Evolutionary conservation across 495 filamentous ascomycete species (phyloP).

Genomic region (Aspergillus nanangensis): DNA sequence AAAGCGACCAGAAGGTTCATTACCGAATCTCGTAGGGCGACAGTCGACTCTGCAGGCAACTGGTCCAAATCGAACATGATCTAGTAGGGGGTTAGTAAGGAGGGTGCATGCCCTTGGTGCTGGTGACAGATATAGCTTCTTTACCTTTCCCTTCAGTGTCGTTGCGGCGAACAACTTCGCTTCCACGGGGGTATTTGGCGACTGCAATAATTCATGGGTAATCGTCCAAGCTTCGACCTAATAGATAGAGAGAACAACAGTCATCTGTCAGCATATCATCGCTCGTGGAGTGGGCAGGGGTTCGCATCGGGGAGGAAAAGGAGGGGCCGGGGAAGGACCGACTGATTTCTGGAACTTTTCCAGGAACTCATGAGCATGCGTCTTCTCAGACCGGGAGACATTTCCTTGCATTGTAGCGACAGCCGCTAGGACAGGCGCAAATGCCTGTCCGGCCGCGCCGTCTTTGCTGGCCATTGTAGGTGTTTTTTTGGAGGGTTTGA

Average conservation of each 20-base stretch:
- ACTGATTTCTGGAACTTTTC: constrained; percentile 98
- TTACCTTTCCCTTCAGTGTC: constrained; percentile 95
- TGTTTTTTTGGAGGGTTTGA: constrained; percentile 7
- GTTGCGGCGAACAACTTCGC: constrained; percentile 94
- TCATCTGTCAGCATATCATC: constrained; percentile 4
- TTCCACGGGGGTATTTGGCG: constrained; percentile 64
- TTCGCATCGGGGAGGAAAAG: background rate
- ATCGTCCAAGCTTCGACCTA: constrained; percentile 87
- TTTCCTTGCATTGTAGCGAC: constrained; percentile 87
- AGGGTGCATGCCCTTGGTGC: constrained; percentile 5
- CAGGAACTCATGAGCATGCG: constrained; percentile 82
- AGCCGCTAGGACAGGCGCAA: constrained; percentile 80
- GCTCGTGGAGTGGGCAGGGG: background rate
- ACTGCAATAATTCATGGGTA: constrained; percentile 80
- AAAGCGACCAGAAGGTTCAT: constrained; percentile 73
- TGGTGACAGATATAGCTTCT: constrained; percentile 18
- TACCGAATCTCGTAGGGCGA: constrained; percentile 75
- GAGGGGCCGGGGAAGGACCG: constrained; percentile 34
- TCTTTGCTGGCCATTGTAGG: constrained; percentile 66
- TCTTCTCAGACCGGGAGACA: constrained; percentile 76
- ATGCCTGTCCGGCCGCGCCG: constrained; percentile 56
- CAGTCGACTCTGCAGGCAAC: constrained; percentile 69
- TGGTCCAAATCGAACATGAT: constrained; percentile 84
- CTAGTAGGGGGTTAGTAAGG: constrained; percentile 42
- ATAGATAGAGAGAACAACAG: constrained; percentile 1